Base-by-base conservation (phyloP, 176 grass and related monocot genomes). In the Triticum urartu region DNA sequence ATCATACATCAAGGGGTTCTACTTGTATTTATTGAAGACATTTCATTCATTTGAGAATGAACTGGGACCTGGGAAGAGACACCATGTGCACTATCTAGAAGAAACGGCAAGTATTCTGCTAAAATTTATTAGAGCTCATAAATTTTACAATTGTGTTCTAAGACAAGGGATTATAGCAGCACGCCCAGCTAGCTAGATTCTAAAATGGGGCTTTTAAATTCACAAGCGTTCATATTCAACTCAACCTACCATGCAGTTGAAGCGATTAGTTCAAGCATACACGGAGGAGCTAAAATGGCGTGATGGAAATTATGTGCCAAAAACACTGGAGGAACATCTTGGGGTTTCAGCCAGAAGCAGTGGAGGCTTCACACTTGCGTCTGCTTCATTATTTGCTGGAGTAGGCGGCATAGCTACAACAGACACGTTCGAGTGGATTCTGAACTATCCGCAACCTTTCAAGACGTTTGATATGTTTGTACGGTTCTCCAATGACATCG, bases 401-500 rank as follows among this genome's bases (percentile, higher is more conserved):
- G 81, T 89, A 79, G 83, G 26, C 21, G 48, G n/a, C 7, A 35
- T 77, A 48, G 42, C 11, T 62, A 70, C 62, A 28, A n/a, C 62
- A 30, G 62, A 86, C 61, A 89, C 61, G 11, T 34, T 86, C 1
- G 12, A 86, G 18, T 89, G 88, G 83, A 9, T 77, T 77, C 61
- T 89, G 70, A 89, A 71, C 45, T 76, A 81, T 77, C 83, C 88
- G 38, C 62, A 35, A 11, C 72, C 86, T 22, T 67, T 86, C 21
- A 81, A 40, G 24, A 35, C 82, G 14, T 85, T 75, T 25, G 82
- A 79, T 59, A 67, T 18, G 25, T 89, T 85, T 45, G 68, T 75
- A 13, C 82, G 87, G 15, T 63, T 89, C 82, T 80, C 87, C 43
- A 89, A 89, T 85, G 87, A 89, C 58, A 64, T 89, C 18, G 82